phyloP scores from a whole-genome alignment of 1,139 yeast genomes.

The Geotrichum restrictum region DNA sequence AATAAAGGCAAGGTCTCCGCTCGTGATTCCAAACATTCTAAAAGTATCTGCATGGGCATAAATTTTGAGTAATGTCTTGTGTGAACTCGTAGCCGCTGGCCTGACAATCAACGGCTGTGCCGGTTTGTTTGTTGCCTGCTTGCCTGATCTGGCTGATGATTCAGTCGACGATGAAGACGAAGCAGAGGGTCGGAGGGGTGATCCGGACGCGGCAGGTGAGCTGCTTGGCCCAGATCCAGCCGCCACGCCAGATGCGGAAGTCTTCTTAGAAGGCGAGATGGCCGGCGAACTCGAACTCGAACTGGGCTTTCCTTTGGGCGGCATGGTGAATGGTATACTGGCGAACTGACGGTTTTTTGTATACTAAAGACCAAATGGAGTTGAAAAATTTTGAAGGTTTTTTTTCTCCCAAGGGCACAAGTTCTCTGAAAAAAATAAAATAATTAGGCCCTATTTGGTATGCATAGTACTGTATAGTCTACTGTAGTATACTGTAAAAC shows the following conservation, averaged over 20 bases:
- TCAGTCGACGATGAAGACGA: neutral
- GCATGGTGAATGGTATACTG: conserved; percentile 4
- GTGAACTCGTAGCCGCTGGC: conserved; percentile 32
- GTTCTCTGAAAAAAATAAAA: no score
- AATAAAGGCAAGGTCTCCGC: conserved; percentile 14
- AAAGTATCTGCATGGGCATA: conserved; percentile 16
- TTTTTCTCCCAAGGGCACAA: neutral
- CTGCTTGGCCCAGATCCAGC: neutral
- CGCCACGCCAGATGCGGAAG: neutral
- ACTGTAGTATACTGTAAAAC: no score
- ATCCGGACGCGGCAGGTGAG: conserved; percentile 4
- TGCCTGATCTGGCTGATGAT: no score
- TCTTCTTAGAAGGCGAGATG: conserved; percentile 9
- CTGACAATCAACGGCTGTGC: conserved; percentile 26
- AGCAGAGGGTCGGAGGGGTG: conserved; percentile 9
- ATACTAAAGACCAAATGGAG: neutral
- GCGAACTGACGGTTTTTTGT: neutral
- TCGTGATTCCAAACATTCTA: conserved; percentile 11
- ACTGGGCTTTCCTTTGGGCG: conserved; percentile 20
- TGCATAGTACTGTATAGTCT: no score
- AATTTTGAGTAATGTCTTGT: conserved; percentile 10
- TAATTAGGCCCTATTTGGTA: no score
- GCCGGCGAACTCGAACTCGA: conserved; percentile 15
- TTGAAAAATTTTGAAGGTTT: neutral
- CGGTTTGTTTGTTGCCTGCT: neutral